Conservation (phyloP, 1,284 basidiomycete species). For the Heimioporus retisporus region DNA sequence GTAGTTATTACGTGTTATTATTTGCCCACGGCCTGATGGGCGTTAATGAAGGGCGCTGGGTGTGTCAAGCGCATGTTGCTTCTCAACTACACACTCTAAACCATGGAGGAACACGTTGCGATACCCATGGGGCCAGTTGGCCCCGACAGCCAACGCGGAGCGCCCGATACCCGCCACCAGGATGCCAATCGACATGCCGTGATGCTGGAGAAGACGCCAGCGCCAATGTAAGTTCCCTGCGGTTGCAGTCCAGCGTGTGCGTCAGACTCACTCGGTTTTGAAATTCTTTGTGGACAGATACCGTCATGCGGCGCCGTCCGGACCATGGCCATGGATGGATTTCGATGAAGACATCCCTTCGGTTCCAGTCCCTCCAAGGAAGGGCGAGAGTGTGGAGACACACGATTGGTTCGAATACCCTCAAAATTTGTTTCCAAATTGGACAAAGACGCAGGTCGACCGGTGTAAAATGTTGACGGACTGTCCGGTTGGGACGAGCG, state of each 20-base stretch:
- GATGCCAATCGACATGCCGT: not conserved
- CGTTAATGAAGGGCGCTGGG: conserved; percentile 15
- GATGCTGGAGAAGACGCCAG: conserved; percentile 29
- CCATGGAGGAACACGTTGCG: conserved; percentile 27
- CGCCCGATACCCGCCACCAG: conserved; percentile 3
- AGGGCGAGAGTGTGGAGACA: not conserved
- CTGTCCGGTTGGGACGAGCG: conserved; percentile 39
- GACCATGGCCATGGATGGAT: conserved; percentile 48
- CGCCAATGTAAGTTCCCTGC: conserved; percentile 31
- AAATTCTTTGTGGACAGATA: conserved; percentile 29
- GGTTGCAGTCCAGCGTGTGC: not conserved
- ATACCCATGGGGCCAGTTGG: conserved; percentile 31
- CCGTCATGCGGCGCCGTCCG: conserved; percentile 43
- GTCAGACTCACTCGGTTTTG: not conserved
- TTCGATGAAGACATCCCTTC: conserved; percentile 41
- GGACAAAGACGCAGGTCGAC: conserved; percentile 58
- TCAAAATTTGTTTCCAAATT: conserved; percentile 61
- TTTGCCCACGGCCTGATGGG: conserved; percentile 16
- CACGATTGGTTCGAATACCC: conserved; percentile 58
- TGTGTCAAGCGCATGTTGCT: conserved; percentile 10
- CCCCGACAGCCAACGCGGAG: not conserved
- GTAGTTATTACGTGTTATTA: conserved; percentile 5
- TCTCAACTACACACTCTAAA: conserved; percentile 5
- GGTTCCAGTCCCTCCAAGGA: not conserved
- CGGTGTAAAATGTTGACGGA: conserved; percentile 51